These are phyloP conservation scores for Mrakia hoshinonis DNA, from an alignment of 768 basidiomycete genomes.

Conservation along the genomic window DNA sequence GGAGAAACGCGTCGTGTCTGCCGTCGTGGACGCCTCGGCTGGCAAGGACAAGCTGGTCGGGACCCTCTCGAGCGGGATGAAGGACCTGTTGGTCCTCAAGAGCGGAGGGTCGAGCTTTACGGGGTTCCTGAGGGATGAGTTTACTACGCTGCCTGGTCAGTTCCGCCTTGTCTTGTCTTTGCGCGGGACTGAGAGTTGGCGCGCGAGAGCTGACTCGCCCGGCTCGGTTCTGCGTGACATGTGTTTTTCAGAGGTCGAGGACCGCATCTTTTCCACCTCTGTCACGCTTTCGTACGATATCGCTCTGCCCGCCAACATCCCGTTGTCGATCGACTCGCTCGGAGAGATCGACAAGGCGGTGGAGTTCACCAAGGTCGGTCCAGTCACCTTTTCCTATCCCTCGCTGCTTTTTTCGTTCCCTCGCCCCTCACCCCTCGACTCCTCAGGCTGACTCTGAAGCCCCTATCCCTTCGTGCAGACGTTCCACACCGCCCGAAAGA, in stretches of 20 bases:
- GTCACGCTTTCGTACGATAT: slow-evolving; percentile 70
- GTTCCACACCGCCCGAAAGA: slow-evolving; percentile 48
- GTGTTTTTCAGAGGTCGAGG: slow-evolving; percentile 52
- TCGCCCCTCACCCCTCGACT: no score
- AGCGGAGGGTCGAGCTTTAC: slow-evolving; percentile 78
- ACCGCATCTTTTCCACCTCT: slow-evolving; percentile 83
- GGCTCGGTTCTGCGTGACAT: neutral
- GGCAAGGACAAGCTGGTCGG: slow-evolving; percentile 55
- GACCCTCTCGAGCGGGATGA: slow-evolving; percentile 58
- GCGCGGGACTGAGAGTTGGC: neutral
- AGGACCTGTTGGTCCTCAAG: slow-evolving; percentile 77
- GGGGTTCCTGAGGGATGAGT: slow-evolving; percentile 68
- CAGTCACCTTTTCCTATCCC: slow-evolving; percentile 49
- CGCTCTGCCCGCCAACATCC: slow-evolving; percentile 37
- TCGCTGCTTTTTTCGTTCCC: neutral
- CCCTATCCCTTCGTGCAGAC: slow-evolving; percentile 40
- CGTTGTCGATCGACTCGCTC: slow-evolving; percentile 38
- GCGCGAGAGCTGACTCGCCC: neutral
- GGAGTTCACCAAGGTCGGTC: slow-evolving; percentile 38
- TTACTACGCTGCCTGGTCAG: slow-evolving; percentile 31
- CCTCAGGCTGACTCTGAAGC: neutral
- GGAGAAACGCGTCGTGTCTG: slow-evolving; percentile 65
- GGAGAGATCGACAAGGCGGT: slow-evolving; percentile 37
- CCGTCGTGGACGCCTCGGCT: slow-evolving; percentile 50
- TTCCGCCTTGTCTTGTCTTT: neutral